Base-by-base conservation (phyloP, 2,329 filamentous ascomycete genomes). In the Fusarium buharicum region DNA sequence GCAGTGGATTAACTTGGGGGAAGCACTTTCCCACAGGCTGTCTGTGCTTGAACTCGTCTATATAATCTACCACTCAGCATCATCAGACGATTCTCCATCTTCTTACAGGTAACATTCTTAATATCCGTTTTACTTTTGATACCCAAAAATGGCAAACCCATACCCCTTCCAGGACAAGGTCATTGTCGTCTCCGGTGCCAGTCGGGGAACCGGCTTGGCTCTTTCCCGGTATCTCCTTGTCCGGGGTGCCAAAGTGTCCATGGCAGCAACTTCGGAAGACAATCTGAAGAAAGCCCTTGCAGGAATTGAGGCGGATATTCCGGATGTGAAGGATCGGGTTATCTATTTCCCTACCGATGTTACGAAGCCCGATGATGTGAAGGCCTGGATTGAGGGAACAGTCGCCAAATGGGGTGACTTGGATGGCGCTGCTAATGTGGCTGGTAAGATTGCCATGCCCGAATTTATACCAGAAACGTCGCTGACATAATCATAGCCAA, bases 141-240 rank as follows among this genome's bases (percentile, higher is more conserved):
- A 8, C 11, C 2, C 8, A 16, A 66, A 39, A 33, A 70, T 70
- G 67, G 67, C 68, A 34, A 57, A 53, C 58, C 67, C 49, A 3
- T 70, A 67, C 20, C 68, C 64, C 14, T 70, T 70, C 27, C 41
- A 66, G 43, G 60, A 67, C 9, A 89, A 90, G 72, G 86, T 84
- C 22, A 83, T 91, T 64, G 84, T 90, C 53, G 80, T 92, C 20
- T 86, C 84, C 4, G 85, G 85, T 17, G 84, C 84, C 11, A 85
- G 83, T 70, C 81, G 84, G 34, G 85, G 85, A 17, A 81, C 86
- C 22, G 85, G 85, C 36, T 75, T 85, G 13, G 81, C 82, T 20
- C 76, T 85, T 2, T 78, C 83, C 0, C 74, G 81, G 28, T 75
- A 78, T 43, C 75, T 87, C 14, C 74, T 87, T n/a, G 67, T 75